Base-by-base conservation (phyloP, 768 basidiomycete species). In the Agrocybe chaxingu region DNA sequence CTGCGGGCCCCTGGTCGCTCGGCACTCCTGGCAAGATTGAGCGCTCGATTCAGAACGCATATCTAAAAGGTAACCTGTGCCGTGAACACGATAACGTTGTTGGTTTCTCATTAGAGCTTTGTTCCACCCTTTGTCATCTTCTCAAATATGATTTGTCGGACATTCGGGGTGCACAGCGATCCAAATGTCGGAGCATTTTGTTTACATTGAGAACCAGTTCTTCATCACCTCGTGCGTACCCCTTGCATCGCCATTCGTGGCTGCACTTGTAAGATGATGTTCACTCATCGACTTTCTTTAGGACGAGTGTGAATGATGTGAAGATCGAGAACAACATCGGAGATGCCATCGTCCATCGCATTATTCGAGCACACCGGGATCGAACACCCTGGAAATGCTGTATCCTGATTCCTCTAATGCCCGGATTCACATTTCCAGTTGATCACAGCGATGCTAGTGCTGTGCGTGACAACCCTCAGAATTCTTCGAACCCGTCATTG, bases 151-250 rank as follows among this genome's bases (percentile, higher is more conserved):
- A 11, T 30, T 34, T 42, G 37, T 45, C 19, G 34, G 33, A 35
- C 40, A 45, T 33, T 39, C 50, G 34, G 37, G 42, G 24, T 16
- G 35, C 45, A 43, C 52, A 94, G 92, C 92, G 8, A 97, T 97
- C 47, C 86, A 95, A 62, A 73, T 89, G 61, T 95, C 93, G 19
- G 93, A 98, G 58, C 93, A 97, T 62, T 99, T 98, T 63, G 90
- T 99, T 32, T 99, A 99, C 70, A 97, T 99, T 55, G 96, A 98
- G 65, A 93, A 94, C 57, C 91, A 93, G 63, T 93, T 92, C 62
- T 92, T 93, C 67, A 89, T 93, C 55, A 85, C 89, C 1, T 91
- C 89, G 90, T 92, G 66, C 64, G 88, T 56, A 8, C 11, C 47
- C 18, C 42, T 42, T 41, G 42, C 13, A 41, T 38, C 32, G 30